phyloP scores from a whole-genome alignment of 441 rosid genomes.

The Adansonia madagascariensis region DNA sequence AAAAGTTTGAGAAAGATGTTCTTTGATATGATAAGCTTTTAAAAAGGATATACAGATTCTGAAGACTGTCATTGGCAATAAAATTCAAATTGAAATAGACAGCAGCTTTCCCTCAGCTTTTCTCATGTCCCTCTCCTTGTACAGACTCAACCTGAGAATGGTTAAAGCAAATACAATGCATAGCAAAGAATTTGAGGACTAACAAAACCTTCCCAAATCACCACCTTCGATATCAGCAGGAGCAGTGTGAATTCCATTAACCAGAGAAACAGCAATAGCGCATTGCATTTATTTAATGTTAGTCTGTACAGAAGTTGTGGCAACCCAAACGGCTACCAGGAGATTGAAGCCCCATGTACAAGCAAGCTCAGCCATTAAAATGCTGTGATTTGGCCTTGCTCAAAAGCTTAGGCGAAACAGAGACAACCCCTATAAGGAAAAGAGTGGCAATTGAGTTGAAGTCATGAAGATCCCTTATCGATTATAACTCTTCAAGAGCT shows the following conservation, averaged over 20 bases:
- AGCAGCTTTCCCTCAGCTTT: slow-evolving; percentile 10
- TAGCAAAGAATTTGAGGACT: too few species aligned
- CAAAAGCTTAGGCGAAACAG: slow-evolving; percentile 75
- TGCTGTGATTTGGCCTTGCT: slow-evolving; percentile 51
- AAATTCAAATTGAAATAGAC: background rate
- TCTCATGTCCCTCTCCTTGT: background rate
- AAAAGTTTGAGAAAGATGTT: too few species aligned
- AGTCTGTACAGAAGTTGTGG: slow-evolving; percentile 38
- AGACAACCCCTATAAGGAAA: slow-evolving; percentile 72
- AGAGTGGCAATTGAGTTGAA: slow-evolving; percentile 79
- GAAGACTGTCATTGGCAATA: too few species aligned
- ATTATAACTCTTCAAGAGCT: slow-evolving; percentile 81
- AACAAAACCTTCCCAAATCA: too few species aligned
- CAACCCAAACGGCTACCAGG: background rate
- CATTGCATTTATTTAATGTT: slow-evolving; percentile 32
- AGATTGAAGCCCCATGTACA: slow-evolving; percentile 28
- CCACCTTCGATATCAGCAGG: slow-evolving; percentile 18
- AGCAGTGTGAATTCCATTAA: slow-evolving; percentile 13
- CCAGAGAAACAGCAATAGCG: slow-evolving; percentile 19
- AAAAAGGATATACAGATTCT: background rate
- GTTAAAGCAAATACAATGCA: slow-evolving; percentile 2
- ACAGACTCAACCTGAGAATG: background rate
- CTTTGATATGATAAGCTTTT: too few species aligned
- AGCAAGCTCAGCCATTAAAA: slow-evolving; percentile 16
- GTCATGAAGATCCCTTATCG: slow-evolving; percentile 78